Conservation (phyloP, 352 stramenopile genomes). For the Phytophthora pinifolia region DNA sequence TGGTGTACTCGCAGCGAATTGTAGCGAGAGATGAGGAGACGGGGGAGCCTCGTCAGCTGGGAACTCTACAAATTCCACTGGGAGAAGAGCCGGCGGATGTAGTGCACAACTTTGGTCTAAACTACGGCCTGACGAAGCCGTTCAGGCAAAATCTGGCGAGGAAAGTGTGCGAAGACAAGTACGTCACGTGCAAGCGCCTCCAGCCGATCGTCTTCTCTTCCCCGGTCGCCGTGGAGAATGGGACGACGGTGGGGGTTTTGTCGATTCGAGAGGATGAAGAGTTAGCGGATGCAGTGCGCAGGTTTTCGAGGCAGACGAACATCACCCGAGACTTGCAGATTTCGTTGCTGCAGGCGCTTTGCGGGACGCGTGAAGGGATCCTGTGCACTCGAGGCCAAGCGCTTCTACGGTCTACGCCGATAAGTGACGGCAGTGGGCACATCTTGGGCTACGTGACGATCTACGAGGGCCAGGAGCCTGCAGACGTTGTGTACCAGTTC, state of each 20-base stretch:
- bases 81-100: slow-evolving; percentile 56
- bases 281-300: slow-evolving; percentile 63
- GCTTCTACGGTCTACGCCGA: slow-evolving; percentile 45
- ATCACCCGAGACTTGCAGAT: slow-evolving; percentile 47
- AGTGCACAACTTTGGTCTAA: slow-evolving; percentile 45
- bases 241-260: slow-evolving; percentile 35
- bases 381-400: slow-evolving; percentile 63
- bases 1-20: slow-evolving; percentile 59
- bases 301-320: slow-evolving; percentile 53
- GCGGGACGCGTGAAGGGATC: slow-evolving; percentile 44
- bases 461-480: slow-evolving; percentile 73
- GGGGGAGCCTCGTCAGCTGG: slow-evolving; percentile 33
- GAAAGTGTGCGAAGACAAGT: slow-evolving; percentile 52
- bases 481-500: slow-evolving; percentile 72
- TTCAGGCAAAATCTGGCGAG: slow-evolving; percentile 47
- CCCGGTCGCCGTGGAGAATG: slow-evolving; percentile 58
- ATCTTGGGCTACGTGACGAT: slow-evolving; percentile 51
- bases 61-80: slow-evolving; percentile 48
- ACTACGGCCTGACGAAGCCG: slow-evolving; percentile 35
- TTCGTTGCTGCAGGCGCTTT: slow-evolving; percentile 58
- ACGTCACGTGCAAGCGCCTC: slow-evolving; percentile 53
- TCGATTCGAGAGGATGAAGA: slow-evolving; percentile 66
- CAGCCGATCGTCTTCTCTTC: slow-evolving; percentile 50
- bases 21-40: slow-evolving; percentile 13
- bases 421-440: slow-evolving; percentile 33